Evolutionary conservation across 2,329 filamentous ascomycete species (phyloP).

Genomic region (Fusarium sterilihyphosum): DNA sequence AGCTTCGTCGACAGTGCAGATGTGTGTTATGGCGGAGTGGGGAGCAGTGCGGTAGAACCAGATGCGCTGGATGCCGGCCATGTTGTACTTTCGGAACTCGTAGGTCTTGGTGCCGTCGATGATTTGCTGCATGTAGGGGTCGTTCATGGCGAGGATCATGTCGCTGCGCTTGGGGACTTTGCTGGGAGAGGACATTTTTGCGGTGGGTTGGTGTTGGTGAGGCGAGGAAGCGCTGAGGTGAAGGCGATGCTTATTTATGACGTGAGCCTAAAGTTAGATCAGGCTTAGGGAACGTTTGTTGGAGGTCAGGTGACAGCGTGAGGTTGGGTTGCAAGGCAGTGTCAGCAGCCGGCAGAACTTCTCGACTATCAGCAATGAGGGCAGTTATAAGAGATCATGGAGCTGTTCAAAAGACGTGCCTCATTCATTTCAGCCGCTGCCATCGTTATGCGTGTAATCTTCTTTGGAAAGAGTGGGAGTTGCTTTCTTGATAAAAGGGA

Average conservation of each 20-base stretch:
- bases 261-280: background rate
- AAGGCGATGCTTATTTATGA: background rate
- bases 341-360: background rate
- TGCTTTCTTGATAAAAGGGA: accelerated
- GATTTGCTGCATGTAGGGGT: slow-evolving; percentile 39
- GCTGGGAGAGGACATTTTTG: background rate
- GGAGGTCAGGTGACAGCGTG: background rate
- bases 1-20: slow-evolving; percentile 34
- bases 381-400: too few relatives aligned
- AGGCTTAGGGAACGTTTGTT: background rate
- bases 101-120: slow-evolving; percentile 37
- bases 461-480: accelerated
- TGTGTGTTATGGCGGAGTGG: slow-evolving; percentile 41
- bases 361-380: accelerated
- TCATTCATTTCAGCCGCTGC: accelerated
- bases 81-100: slow-evolving; percentile 41
- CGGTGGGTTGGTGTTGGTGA: background rate
- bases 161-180: background rate
- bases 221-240: background rate
- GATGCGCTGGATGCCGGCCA: slow-evolving; percentile 32
- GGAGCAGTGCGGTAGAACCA: slow-evolving; percentile 44
- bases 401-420: accelerated
- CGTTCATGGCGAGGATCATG: slow-evolving; percentile 28
- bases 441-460: accelerated
- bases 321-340: background rate